A percentile compares a stretch with the other conserved stretches of the same genome.
Evolutionary conservation across 176 grass and related monocot species (phyloP).

Genomic region (Sorghum bicolor): DNA sequence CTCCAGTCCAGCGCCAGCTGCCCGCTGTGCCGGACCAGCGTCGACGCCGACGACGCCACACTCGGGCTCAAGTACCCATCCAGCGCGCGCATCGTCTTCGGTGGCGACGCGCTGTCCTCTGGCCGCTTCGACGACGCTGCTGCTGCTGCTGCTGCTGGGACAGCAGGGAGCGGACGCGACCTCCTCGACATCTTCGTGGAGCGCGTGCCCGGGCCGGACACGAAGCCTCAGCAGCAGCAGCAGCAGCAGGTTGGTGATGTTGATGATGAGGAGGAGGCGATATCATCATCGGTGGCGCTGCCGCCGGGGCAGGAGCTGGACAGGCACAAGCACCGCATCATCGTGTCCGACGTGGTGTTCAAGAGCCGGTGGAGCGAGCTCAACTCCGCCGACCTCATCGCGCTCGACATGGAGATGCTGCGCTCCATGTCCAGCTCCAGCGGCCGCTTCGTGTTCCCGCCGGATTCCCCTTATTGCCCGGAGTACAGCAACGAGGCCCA

Average conservation of each 20-base stretch:
- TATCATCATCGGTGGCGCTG: no score
- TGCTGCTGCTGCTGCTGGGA: no score
- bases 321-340: conserved; percentile 71
- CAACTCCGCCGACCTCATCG: conserved; percentile 71
- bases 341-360: conserved; percentile 71
- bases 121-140: conserved; percentile 10
- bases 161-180: conserved; percentile 18
- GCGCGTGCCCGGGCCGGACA: conserved; percentile 38
- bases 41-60: conserved; percentile 41
- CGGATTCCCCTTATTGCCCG: not conserved
- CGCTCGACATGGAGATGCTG: conserved; percentile 68
- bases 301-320: conserved; percentile 42
- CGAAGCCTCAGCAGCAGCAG: no score
- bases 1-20: conserved; percentile 69
- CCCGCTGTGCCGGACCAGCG: conserved; percentile 67
- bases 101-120: not conserved
- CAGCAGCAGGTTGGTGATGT: not conserved
- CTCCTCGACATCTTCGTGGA: conserved; percentile 57
- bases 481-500: not conserved
- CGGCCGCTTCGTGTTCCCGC: conserved; percentile 30
- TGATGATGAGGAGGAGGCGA: not conserved
- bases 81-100: conserved; percentile 53
- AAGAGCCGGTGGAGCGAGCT: conserved; percentile 95
- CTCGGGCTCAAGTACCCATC: conserved; percentile 45
- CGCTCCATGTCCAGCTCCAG: conserved; percentile 52